Conservation (phyloP, 2,329 filamentous ascomycete species). For the Botrytis byssoidea region DNA sequence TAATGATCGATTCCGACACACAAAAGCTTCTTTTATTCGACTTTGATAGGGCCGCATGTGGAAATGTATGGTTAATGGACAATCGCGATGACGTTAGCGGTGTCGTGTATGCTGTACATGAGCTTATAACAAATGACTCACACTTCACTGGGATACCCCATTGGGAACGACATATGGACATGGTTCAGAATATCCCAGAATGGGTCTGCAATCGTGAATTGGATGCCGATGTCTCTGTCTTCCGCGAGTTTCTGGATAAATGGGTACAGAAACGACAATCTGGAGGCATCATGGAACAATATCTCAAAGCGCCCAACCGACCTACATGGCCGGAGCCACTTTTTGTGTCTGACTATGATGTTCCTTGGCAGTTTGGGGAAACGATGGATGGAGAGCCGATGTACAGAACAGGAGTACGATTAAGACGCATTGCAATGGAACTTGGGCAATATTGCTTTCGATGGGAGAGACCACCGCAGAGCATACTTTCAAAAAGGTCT, state of each 20-base stretch:
- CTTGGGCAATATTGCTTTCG: constrained; percentile 1
- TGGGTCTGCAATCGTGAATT: constrained; percentile 24
- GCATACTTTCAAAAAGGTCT: background rate
- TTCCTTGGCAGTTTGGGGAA: background rate
- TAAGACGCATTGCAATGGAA: background rate
- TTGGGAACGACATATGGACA: constrained; percentile 25
- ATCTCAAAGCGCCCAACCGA: background rate
- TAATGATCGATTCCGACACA: constrained; percentile 40
- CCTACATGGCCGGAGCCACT: background rate
- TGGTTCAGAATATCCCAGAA: constrained; percentile 30
- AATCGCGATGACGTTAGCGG: constrained; percentile 35
- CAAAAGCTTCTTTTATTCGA: constrained; percentile 42
- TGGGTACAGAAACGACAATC: background rate
- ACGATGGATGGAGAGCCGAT: background rate
- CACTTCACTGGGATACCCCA: constrained; percentile 11
- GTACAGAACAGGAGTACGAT: background rate
- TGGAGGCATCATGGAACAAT: background rate
- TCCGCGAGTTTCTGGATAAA: background rate
- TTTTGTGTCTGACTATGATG: background rate
- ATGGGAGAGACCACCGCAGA: constrained; percentile 1
- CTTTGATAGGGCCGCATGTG: constrained; percentile 33
- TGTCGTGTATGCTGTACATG: constrained; percentile 29
- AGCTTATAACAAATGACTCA: constrained; percentile 27
- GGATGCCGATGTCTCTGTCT: background rate
- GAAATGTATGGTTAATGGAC: background rate